Percentiles rank a stretch among this genome's conserved stretches.
Evolutionary conservation across 1,284 basidiomycete genomes (phyloP).

Genomic region (Pyrrhoderma noxium): DNA sequence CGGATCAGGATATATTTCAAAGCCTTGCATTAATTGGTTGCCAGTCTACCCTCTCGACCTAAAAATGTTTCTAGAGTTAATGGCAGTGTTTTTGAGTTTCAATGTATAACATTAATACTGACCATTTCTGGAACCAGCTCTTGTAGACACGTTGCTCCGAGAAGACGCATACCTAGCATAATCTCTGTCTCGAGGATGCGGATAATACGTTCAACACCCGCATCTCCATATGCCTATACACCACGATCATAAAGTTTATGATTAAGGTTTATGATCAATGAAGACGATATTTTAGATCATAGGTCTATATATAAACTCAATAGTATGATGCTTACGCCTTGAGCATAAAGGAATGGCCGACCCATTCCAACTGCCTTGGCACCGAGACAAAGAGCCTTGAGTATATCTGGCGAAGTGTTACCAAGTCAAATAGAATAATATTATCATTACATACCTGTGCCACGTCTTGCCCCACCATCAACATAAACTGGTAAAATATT

Average conservation of each 20-base stretch:
- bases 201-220: conserved; percentile 71
- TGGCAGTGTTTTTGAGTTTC: too few species aligned
- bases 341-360: conserved; percentile 85
- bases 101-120: conserved; percentile 17
- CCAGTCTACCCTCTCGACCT: conserved; percentile 16
- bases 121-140: conserved; percentile 81
- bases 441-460: conserved; percentile 51
- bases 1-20: neutral
- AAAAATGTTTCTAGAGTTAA: neutral
- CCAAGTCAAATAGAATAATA: neutral
- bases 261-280: too few species aligned
- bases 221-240: conserved; percentile 69
- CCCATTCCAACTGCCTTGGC: conserved; percentile 88
- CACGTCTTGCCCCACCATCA: conserved; percentile 82
- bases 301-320: conserved; percentile 9
- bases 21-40: conserved; percentile 11
- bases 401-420: conserved; percentile 68
- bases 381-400: conserved; percentile 89
- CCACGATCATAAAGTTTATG: too few species aligned
- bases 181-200: conserved; percentile 79
- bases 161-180: conserved; percentile 66
- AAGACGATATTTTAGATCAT: conserved; percentile 1
- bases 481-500: conserved; percentile 59
- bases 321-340: conserved; percentile 50
- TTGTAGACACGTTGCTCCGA: conserved; percentile 66